These are phyloP conservation scores for Cryptosporidium canis DNA, from an alignment of 169 alveolate genomes.

Conservation along the genomic window DNA sequence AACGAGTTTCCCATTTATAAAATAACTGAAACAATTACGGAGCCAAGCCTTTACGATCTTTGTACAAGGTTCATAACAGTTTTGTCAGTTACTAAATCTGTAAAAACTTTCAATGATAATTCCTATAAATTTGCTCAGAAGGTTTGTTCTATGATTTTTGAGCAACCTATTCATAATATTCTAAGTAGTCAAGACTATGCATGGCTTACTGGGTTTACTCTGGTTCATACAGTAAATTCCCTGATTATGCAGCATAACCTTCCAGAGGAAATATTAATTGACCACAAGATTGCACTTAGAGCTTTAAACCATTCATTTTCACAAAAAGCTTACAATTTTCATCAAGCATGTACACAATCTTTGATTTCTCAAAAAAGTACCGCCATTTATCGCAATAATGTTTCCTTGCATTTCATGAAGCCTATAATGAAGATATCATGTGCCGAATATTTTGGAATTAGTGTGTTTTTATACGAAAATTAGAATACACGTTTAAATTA, in stretches of 20 bases:
- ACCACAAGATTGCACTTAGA: constrained; percentile 44
- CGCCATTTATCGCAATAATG: constrained; percentile 14
- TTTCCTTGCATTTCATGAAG: constrained; percentile 30
- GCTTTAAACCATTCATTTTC: constrained; percentile 56
- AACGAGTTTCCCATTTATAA: neutral
- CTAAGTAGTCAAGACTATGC: constrained; percentile 27
- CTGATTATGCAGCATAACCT: neutral
- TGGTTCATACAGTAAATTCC: constrained; percentile 10
- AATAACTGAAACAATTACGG: neutral
- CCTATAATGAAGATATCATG: constrained; percentile 42
- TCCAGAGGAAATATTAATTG: constrained; percentile 7
- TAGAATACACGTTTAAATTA: neutral
- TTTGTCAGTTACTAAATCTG: constrained; percentile 36
- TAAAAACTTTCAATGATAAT: constrained; percentile 34
- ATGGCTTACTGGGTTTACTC: constrained; percentile 49
- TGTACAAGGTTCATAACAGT: constrained; percentile 48
- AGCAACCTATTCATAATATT: constrained; percentile 43
- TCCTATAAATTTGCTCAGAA: constrained; percentile 52
- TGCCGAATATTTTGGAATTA: constrained; percentile 68
- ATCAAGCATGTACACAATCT: constrained; percentile 70
- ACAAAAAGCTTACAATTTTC: constrained; percentile 28
- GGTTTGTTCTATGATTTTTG: constrained; percentile 55
- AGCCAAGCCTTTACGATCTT: constrained; percentile 14
- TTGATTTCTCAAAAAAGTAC: constrained; percentile 52
- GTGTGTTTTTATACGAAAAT: neutral